Evolutionary conservation across 805 yeast species (phyloP).

Genomic region (Hanseniaspora jakobsenii): DNA sequence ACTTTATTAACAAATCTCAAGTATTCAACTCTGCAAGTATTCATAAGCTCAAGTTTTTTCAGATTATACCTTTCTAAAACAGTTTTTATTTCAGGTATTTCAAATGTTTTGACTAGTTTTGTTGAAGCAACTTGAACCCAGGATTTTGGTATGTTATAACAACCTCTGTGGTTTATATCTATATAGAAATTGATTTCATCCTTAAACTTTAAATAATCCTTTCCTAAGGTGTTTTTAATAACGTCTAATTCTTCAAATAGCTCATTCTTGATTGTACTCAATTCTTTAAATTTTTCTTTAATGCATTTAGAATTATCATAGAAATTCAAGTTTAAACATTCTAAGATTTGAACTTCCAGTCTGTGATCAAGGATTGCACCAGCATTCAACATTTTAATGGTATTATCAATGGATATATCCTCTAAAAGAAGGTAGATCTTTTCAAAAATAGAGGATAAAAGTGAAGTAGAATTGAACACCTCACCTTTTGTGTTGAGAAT

Average conservation of each 20-base stretch:
- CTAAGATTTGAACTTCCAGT: slow-evolving; percentile 34
- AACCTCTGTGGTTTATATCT: slow-evolving; percentile 55
- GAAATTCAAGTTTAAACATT: slow-evolving; percentile 32
- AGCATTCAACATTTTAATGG: slow-evolving; percentile 40
- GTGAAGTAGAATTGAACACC: slow-evolving; percentile 22
- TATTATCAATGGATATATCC: neutral
- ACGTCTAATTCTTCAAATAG: slow-evolving; percentile 42
- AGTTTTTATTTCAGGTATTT: slow-evolving; percentile 46
- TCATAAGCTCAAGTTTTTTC: slow-evolving; percentile 39
- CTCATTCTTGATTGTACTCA: slow-evolving; percentile 34
- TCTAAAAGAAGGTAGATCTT: neutral
- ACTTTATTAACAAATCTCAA: slow-evolving; percentile 30
- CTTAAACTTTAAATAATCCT: slow-evolving; percentile 49
- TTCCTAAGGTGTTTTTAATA: slow-evolving; percentile 36
- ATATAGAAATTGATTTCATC: slow-evolving; percentile 60
- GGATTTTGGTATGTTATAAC: slow-evolving; percentile 48
- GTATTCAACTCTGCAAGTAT: slow-evolving; percentile 24
- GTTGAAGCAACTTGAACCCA: slow-evolving; percentile 73
- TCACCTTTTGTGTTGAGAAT: slow-evolving; percentile 17
- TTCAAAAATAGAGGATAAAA: slow-evolving; percentile 28
- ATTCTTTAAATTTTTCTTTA: slow-evolving; percentile 28
- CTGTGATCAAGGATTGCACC: slow-evolving; percentile 42
- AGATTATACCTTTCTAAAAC: slow-evolving; percentile 47
- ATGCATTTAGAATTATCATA: slow-evolving; percentile 34
- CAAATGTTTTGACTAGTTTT: slow-evolving; percentile 54